A percentile compares a stretch with the other conserved stretches of the same genome.
These are phyloP conservation scores for Gossypium davidsonii DNA, from an alignment of 441 rosid genomes.

Conservation along the genomic window DNA sequence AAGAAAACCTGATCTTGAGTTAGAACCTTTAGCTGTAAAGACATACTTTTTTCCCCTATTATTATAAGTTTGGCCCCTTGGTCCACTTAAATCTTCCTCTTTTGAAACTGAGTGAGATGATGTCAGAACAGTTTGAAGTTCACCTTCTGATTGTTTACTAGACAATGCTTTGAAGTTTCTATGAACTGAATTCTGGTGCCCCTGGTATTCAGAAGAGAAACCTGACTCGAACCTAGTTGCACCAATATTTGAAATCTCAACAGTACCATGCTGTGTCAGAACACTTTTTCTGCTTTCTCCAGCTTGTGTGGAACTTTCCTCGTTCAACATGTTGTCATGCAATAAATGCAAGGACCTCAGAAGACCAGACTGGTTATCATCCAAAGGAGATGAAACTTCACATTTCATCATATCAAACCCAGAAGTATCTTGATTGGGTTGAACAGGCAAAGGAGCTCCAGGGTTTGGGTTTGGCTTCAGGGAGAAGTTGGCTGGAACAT, in stretches of 20 bases:
- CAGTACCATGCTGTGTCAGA: constrained; percentile 33
- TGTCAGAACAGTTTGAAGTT: constrained; percentile 29
- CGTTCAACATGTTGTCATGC: constrained; percentile 34
- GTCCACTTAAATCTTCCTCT: constrained; percentile 32
- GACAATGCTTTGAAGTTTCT: constrained; percentile 26
- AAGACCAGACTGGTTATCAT: constrained; percentile 38
- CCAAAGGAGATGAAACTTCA: constrained; percentile 22
- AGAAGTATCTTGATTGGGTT: constrained; percentile 34
- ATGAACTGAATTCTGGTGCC: constrained; percentile 27
- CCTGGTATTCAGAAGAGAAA: constrained; percentile 28
- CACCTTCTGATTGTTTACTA: constrained; percentile 39
- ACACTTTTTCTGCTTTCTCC: constrained; percentile 28
- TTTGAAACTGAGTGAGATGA: constrained; percentile 24
- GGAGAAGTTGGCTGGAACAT: constrained; percentile 36
- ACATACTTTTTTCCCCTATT: constrained; percentile 44
- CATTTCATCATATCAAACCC: background rate
- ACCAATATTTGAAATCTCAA: constrained; percentile 29
- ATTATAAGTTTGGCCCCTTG: constrained; percentile 37
- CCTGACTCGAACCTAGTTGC: constrained; percentile 29
- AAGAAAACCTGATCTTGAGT: constrained; percentile 35
- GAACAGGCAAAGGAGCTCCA: constrained; percentile 37
- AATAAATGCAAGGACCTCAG: constrained; percentile 43
- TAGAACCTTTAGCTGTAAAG: constrained; percentile 45
- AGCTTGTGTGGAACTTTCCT: constrained; percentile 31
- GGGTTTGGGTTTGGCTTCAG: constrained; percentile 54